Evolutionary conservation across 2,329 filamentous ascomycete genomes (phyloP).

Genomic region (Colletotrichum liaoningense): DNA sequence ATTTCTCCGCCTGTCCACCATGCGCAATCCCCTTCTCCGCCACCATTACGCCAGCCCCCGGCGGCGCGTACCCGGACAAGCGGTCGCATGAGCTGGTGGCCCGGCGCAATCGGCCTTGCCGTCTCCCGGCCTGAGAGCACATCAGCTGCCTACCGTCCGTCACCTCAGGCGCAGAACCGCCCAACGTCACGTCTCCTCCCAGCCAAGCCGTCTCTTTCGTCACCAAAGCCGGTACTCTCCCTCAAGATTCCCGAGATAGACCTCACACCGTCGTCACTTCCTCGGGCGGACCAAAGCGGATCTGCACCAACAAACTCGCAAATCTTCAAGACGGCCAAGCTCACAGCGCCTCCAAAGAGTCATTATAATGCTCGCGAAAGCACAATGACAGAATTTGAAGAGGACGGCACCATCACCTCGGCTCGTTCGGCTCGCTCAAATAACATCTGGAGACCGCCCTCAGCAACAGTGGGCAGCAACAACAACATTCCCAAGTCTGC

Average conservation of each 20-base stretch:
- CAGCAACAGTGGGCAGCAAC: slow-evolving; percentile 39
- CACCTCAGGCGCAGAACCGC: slow-evolving; percentile 42
- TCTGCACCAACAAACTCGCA: slow-evolving; percentile 35
- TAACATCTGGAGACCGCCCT: slow-evolving; percentile 64
- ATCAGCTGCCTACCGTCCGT: slow-evolving; percentile 19
- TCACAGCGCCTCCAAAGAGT: slow-evolving; percentile 33
- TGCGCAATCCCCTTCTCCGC: slow-evolving; percentile 40
- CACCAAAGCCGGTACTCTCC: slow-evolving; percentile 55
- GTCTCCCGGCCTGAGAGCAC: slow-evolving; percentile 50
- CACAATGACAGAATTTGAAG: slow-evolving; percentile 64
- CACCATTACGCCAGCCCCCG: slow-evolving; percentile 16
- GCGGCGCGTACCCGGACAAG: slow-evolving; percentile 25
- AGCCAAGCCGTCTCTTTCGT: slow-evolving; percentile 44
- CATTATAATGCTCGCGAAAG: slow-evolving; percentile 50
- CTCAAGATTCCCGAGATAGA: slow-evolving; percentile 47
- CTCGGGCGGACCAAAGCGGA: slow-evolving; percentile 9
- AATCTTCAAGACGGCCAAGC: slow-evolving; percentile 29
- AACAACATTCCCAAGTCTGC: slow-evolving; percentile 54
- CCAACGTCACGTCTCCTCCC: slow-evolving; percentile 56
- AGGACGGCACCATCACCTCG: slow-evolving; percentile 54
- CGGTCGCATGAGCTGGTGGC: slow-evolving; percentile 44
- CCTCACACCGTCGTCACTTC: slow-evolving; percentile 17
- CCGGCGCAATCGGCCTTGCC: slow-evolving; percentile 57
- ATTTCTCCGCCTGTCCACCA: slow-evolving; percentile 55
- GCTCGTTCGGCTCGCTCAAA: slow-evolving; percentile 44